phyloP scores from a whole-genome alignment of 805 yeast genomes.

The Candida sonorensis region DNA sequence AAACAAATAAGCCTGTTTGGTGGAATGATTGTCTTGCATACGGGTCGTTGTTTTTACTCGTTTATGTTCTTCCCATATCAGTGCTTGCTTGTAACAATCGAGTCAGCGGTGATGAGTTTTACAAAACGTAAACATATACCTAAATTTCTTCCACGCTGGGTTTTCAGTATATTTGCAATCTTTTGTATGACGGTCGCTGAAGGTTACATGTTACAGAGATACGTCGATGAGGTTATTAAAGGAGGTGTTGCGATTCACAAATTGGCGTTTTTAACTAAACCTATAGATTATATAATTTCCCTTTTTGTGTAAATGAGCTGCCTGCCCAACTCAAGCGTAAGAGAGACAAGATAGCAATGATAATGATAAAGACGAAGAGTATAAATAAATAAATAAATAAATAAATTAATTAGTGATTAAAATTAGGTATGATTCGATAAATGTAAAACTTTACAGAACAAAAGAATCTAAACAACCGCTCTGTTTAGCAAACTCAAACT shows the following conservation, averaged over 20 bases:
- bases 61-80: constrained; percentile 14
- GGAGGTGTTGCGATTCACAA: constrained; percentile 10
- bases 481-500: no score
- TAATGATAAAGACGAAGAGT: no score
- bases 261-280: background rate
- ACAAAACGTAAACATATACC: no score
- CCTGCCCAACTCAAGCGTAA: no score
- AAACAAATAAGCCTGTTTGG: background rate
- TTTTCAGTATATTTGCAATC: constrained; percentile 5
- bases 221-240: constrained; percentile 13
- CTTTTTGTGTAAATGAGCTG: no score
- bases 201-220: constrained; percentile 5
- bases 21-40: background rate
- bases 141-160: no score
- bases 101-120: constrained; percentile 1
- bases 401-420: no score
- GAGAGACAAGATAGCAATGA: no score
- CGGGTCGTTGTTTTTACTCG: constrained; percentile 10
- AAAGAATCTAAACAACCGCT: no score
- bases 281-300: constrained; percentile 2
- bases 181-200: constrained; percentile 9
- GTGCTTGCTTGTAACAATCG: constrained; percentile 6
- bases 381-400: no score
- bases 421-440: no score
- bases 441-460: no score